Percentiles rank a stretch among this genome's conserved stretches.
Conservation (phyloP, 495 filamentous ascomycete species). For the Pyrenula massariospora region DNA sequence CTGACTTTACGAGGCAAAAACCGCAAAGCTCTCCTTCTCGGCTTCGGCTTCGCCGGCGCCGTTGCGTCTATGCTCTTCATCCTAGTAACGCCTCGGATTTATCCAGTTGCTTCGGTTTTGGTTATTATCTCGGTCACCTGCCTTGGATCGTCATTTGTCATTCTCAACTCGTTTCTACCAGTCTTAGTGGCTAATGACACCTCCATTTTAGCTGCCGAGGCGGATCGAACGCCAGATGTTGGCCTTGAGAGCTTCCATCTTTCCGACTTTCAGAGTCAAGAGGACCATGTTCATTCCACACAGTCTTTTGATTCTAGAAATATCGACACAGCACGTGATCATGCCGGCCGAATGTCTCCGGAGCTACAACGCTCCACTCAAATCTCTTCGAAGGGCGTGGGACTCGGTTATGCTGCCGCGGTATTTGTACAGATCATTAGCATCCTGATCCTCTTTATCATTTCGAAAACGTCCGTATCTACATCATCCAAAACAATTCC, state of each 20-base stretch:
- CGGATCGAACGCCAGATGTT: not conserved
- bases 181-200: slow-evolving; percentile 34
- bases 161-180: slow-evolving; percentile 39
- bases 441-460: slow-evolving; percentile 53
- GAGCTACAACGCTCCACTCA: slow-evolving; percentile 64
- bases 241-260: not conserved
- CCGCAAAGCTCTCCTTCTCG: slow-evolving; percentile 62
- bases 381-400: slow-evolving; percentile 72
- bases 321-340: not conserved
- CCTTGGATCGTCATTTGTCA: slow-evolving; percentile 38
- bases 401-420: slow-evolving; percentile 68
- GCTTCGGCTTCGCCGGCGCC: slow-evolving; percentile 70
- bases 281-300: not conserved
- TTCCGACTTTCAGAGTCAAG: not conserved
- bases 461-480: slow-evolving; percentile 47
- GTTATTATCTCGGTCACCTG: slow-evolving; percentile 76
- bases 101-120: slow-evolving; percentile 63
- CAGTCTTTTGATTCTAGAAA: not conserved
- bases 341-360: slow-evolving; percentile 30
- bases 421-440: slow-evolving; percentile 64
- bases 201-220: slow-evolving; percentile 21
- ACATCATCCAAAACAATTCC: slow-evolving; percentile 27
- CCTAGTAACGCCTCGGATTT: slow-evolving; percentile 55
- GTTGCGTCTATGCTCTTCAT: slow-evolving; percentile 75
- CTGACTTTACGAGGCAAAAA: slow-evolving; percentile 30